Base-by-base conservation (phyloP, 805 yeast genomes). In the Pichia manshurica region DNA sequence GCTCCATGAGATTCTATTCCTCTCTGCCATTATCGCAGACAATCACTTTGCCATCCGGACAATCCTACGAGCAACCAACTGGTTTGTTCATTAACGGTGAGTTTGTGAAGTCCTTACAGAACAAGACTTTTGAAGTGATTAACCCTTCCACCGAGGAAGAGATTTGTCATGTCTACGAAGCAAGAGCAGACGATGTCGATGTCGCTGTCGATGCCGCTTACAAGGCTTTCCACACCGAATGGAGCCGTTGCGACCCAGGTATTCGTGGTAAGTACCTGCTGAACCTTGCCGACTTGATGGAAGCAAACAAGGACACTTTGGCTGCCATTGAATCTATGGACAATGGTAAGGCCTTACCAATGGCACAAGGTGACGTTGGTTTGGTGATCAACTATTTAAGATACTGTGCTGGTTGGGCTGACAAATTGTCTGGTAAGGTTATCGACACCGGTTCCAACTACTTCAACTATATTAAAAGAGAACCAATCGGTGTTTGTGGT, bases 401-500 rank as follows among this genome's bases (percentile, higher is more conserved):
- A 70, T 82, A 89, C 55, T 82, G 87, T 66, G 96, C 90, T 49
- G 96, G 96, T 54, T 87, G 81, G 80, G 87, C 95, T 60, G 96
- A 88, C 70, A 89, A 90, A 73, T 70, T 86, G 55, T 77, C 74
- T 56, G 96, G 96, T 58, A 75, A 80, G 55, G 67, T 82, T 49
- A 76, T 87, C 49, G 87, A 87, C 65, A 82, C 95, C 43, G 91
- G 90, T 53, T 65, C 69, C 49, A 70, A 79, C 43, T 87, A 86
- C 67, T 80, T 89, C 65, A 78, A 79, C 53, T 87, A 83, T 70
- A 82, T 91, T 55, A 79, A 81, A 66, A 84, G 84, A 68, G 96
- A 89, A 69, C 96, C 97, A 50, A 72, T 87, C 60, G 97, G 96
- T 65, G 96, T 90, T 41, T 87, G 95, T 66, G 97, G 96, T 50